Percentiles rank a stretch among this genome's conserved stretches.
These are phyloP conservation scores for Physcomitrium patens DNA, from an alignment of 225 moss, liverwort and hornwort genomes.

Conservation along the genomic window DNA sequence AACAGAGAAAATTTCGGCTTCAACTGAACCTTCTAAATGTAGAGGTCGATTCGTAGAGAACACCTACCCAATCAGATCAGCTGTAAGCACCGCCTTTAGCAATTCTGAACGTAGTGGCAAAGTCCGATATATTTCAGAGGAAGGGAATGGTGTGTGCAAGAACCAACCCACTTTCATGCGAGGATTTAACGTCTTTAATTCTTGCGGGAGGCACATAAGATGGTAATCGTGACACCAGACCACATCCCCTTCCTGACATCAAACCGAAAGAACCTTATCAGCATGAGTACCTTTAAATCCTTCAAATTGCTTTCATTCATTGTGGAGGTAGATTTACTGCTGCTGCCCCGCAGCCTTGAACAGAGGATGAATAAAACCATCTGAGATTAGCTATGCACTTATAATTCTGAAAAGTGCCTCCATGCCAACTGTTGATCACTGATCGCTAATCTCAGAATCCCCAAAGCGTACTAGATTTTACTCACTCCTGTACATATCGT, in stretches of 20 bases:
- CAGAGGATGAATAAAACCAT: not conserved
- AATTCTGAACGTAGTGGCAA: conserved; percentile 90
- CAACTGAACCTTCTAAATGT: not conserved
- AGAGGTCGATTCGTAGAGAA: not conserved
- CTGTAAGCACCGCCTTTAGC: conserved; percentile 87
- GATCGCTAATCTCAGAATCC: conserved; percentile 8
- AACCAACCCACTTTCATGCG: conserved; percentile 98
- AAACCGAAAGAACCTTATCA: conserved; percentile 10
- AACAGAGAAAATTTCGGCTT: not conserved
- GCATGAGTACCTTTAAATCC: conserved; percentile 15
- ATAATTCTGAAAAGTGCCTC: conserved; percentile 6
- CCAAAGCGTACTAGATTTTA: not conserved
- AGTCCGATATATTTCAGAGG: conserved; percentile 93
- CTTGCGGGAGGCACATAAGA: conserved; percentile 94
- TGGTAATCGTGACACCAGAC: conserved; percentile 99
- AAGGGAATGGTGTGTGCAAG: conserved; percentile 94
- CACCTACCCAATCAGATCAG: conserved; percentile 86
- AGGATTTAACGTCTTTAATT: conserved; percentile 70
- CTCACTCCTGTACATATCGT: not conserved
- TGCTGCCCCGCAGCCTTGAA: conserved; percentile 11
- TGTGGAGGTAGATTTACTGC: not conserved
- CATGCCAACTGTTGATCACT: conserved; percentile 17
- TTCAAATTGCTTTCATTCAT: not conserved
- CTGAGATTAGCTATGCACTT: conserved; percentile 19
- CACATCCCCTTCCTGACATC: conserved; percentile 78